Evolutionary conservation across 306 rosid species (phyloP).

Genomic region (Mimosa pudica): DNA sequence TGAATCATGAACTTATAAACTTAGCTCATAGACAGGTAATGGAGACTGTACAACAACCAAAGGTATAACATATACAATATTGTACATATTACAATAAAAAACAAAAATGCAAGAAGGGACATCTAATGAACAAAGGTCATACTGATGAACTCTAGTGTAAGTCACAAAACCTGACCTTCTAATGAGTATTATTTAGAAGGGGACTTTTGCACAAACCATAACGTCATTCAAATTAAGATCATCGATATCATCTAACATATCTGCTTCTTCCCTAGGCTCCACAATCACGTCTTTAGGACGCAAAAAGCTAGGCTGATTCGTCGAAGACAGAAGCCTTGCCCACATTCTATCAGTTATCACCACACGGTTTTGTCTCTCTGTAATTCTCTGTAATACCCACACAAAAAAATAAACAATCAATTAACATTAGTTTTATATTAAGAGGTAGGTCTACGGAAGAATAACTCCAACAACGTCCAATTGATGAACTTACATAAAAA

Average conservation of each 20-base stretch:
- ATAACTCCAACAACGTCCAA: background rate
- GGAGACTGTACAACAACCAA: background rate
- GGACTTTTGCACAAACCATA: slow-evolving; percentile 33
- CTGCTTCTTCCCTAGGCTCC: slow-evolving; percentile 51
- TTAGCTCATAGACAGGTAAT: too few relatives aligned
- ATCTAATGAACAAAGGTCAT: too few relatives aligned
- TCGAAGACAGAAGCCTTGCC: slow-evolving; percentile 96
- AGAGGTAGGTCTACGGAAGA: background rate
- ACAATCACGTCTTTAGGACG: slow-evolving; percentile 39
- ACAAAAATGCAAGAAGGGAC: background rate
- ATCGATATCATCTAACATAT: slow-evolving; percentile 19
- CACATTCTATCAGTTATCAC: slow-evolving; percentile 98
- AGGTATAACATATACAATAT: background rate
- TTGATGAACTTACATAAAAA: slow-evolving; percentile 63
- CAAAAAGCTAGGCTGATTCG: slow-evolving; percentile 91
- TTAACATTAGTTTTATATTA: background rate
- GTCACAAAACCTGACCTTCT: too few relatives aligned
- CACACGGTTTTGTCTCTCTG: slow-evolving; percentile 64
- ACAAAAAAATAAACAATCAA: background rate
- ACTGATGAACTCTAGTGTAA: too few relatives aligned
- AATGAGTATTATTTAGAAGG: background rate
- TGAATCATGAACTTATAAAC: too few relatives aligned
- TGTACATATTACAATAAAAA: background rate
- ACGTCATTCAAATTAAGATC: slow-evolving; percentile 31
- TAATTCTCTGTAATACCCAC: slow-evolving; percentile 63